Evolutionary conservation across 2,329 filamentous ascomycete genomes (phyloP).

Genomic region (Alternaria sp.): DNA sequence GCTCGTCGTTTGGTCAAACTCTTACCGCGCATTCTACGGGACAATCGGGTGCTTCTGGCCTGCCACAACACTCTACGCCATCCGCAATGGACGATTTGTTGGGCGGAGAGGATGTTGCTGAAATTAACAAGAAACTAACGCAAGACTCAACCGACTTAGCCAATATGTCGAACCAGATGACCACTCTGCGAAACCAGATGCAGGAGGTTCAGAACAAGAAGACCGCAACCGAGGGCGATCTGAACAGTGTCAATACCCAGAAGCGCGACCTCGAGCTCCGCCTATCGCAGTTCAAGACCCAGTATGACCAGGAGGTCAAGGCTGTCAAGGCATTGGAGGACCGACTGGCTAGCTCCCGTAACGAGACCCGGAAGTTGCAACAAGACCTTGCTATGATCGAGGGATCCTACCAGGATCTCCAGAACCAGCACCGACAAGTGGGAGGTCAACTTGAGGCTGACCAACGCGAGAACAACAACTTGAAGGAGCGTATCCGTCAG

Average conservation of each 20-base stretch:
- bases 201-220: slow-evolving; percentile 89
- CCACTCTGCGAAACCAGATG: slow-evolving; percentile 90
- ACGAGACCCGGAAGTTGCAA: slow-evolving; percentile 84
- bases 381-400: slow-evolving; percentile 85
- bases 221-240: slow-evolving; percentile 77
- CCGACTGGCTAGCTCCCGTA: slow-evolving; percentile 76
- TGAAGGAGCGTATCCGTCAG: slow-evolving; percentile 87
- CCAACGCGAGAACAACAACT: slow-evolving; percentile 82
- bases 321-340: slow-evolving; percentile 86
- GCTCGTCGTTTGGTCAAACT: slow-evolving; percentile 88
- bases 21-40: slow-evolving; percentile 81
- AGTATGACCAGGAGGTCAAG: slow-evolving; percentile 94
- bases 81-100: slow-evolving; percentile 81
- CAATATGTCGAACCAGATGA: slow-evolving; percentile 95
- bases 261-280: slow-evolving; percentile 94
- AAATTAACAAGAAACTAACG: slow-evolving; percentile 86
- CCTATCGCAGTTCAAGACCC: slow-evolving; percentile 80
- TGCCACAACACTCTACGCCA: slow-evolving; percentile 50
- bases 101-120: slow-evolving; percentile 82
- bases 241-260: slow-evolving; percentile 81
- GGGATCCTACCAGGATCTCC: slow-evolving; percentile 79
- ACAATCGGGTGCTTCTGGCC: slow-evolving; percentile 58
- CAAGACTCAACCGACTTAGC: slow-evolving; percentile 91
- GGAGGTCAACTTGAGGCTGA: slow-evolving; percentile 79
- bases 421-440: slow-evolving; percentile 81